Percentiles rank a stretch among this genome's conserved stretches.
Evolutionary conservation across 1,284 basidiomycete species (phyloP).

Genomic region (Apiotrichum gracile): DNA sequence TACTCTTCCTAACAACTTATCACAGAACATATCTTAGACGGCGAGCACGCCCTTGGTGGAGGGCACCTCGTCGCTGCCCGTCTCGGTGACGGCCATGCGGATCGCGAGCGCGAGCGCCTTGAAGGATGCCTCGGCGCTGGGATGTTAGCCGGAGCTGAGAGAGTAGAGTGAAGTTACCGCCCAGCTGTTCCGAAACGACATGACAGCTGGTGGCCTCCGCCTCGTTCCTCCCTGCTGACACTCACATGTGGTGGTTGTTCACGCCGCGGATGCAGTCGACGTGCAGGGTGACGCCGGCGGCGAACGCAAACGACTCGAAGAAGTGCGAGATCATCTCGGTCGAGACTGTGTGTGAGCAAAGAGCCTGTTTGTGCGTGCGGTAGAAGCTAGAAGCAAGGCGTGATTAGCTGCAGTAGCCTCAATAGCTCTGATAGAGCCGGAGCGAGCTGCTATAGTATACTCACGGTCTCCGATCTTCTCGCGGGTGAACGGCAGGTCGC

Average conservation of each 20-base stretch:
- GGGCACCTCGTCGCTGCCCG: constrained; percentile 85
- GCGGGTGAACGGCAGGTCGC: constrained; percentile 79
- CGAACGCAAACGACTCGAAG: constrained; percentile 47
- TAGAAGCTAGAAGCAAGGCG: no score
- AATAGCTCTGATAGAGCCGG: no score
- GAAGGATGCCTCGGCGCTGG: constrained; percentile 90
- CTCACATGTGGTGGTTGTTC: constrained; percentile 96
- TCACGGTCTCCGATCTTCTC: constrained; percentile 89
- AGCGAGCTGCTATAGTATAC: constrained; percentile 19
- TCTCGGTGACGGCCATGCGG: constrained; percentile 82
- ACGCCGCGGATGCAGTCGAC: constrained; percentile 89
- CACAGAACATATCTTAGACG: no score
- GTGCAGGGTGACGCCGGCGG: constrained; percentile 54
- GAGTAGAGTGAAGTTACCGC: constrained; percentile 6
- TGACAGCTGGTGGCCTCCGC: background rate
- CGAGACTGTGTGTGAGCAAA: constrained; percentile 52
- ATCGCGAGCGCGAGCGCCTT: constrained; percentile 96
- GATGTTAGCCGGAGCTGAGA: background rate
- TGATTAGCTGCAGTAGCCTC: no score
- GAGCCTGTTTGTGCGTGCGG: background rate
- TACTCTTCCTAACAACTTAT: no score
- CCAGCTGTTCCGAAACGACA: background rate
- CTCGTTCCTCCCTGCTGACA: background rate
- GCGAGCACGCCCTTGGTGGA: constrained; percentile 91
- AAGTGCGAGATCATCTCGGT: constrained; percentile 80